These are phyloP conservation scores for Sporothrix inflata DNA, from an alignment of 2,329 filamentous ascomycete species.

Conservation along the genomic window DNA sequence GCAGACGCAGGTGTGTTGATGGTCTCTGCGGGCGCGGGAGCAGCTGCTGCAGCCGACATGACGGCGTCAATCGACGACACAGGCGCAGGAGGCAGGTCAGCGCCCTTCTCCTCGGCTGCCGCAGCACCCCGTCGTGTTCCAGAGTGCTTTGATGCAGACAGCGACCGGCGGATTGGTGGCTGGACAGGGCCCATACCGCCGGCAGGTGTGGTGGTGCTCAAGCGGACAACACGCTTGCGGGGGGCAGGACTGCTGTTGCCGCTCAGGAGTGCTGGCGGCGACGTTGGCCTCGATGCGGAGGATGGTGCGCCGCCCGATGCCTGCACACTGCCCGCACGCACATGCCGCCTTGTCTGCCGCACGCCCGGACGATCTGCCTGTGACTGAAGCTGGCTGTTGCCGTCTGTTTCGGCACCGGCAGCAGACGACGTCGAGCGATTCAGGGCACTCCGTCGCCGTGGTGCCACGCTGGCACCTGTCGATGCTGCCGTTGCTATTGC, in stretches of 20 bases:
- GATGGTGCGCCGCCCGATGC: constrained; percentile 35
- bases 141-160: constrained; percentile 44
- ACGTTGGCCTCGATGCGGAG: constrained; percentile 44
- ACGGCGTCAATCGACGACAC: constrained; percentile 24
- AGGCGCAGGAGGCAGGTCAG: neutral
- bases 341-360: constrained; percentile 45
- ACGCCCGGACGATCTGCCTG: constrained; percentile 30
- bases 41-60: neutral
- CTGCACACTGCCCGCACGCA: constrained; percentile 55
- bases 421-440: constrained; percentile 49
- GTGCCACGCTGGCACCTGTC: constrained; percentile 51
- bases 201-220: constrained; percentile 49
- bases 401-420: constrained; percentile 49
- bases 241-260: constrained; percentile 55
- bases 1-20: constrained; percentile 59
- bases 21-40: constrained; percentile 27
- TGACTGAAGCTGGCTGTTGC: constrained; percentile 35
- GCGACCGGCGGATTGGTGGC: constrained; percentile 56
- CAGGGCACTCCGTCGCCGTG: constrained; percentile 56
- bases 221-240: constrained; percentile 60
- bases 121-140: constrained; percentile 32
- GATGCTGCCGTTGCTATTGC: constrained; percentile 39
- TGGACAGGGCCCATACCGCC: constrained; percentile 35
- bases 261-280: constrained; percentile 47
- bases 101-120: constrained; percentile 35